Conservation (phyloP, 1,139 yeast species). For the Kodamaea ohmeri region DNA sequence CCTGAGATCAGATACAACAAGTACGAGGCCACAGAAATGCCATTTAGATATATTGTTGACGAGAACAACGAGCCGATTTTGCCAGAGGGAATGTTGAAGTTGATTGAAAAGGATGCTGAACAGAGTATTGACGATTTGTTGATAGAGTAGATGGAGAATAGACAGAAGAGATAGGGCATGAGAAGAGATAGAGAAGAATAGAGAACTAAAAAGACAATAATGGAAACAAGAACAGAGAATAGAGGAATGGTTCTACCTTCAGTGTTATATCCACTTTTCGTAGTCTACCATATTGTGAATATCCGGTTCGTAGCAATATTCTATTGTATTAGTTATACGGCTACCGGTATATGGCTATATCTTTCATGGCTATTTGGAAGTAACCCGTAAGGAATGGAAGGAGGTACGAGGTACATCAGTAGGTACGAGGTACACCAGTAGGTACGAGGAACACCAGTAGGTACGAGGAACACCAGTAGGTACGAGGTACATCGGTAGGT, state of each 20-base stretch:
- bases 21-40: constrained; percentile 96
- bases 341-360: too few species aligned
- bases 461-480: too few species aligned
- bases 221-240: not conserved
- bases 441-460: too few species aligned
- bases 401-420: too few species aligned
- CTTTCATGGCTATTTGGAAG: too few species aligned
- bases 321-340: too few species aligned
- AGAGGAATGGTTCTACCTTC: not conserved
- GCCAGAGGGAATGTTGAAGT: constrained; percentile 87
- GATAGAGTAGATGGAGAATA: constrained; percentile 16
- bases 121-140: constrained; percentile 67
- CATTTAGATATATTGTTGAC: constrained; percentile 82
- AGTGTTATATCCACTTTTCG: too few species aligned
- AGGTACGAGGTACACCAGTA: too few species aligned
- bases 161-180: not conserved
- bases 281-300: too few species aligned
- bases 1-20: constrained; percentile 89
- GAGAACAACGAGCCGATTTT: constrained; percentile 67
- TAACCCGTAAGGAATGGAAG: too few species aligned
- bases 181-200: constrained; percentile 1
- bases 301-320: too few species aligned
- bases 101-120: constrained; percentile 81
- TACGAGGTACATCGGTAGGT: too few species aligned
- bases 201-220: not conserved